Conservation (phyloP, 192 early-diverging fungal species). For the Entomortierella beljakovae region DNA sequence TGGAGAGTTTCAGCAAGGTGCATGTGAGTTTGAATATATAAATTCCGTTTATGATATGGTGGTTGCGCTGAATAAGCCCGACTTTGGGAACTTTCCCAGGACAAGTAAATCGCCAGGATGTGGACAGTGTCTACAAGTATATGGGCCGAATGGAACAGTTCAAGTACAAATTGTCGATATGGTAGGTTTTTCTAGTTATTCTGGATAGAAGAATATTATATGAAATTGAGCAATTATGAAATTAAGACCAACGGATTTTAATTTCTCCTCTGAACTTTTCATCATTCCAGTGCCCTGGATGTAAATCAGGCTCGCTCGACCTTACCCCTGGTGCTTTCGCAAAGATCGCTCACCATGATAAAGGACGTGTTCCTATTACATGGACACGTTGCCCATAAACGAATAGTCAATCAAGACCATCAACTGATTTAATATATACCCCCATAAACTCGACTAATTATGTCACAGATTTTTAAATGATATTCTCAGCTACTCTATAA, state of each 20-base stretch:
- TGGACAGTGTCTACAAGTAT: conserved; percentile 61
- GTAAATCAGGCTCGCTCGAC: conserved; percentile 53
- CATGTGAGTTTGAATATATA: conserved; percentile 37
- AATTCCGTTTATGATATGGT: conserved; percentile 28
- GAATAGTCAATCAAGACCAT: not conserved
- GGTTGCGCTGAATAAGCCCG: conserved; percentile 56
- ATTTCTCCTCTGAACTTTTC: not conserved
- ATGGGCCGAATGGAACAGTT: conserved; percentile 61
- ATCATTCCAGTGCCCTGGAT: conserved; percentile 47
- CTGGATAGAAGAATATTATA: not conserved
- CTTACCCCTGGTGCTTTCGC: conserved; percentile 48
- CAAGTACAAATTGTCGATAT: conserved; percentile 65
- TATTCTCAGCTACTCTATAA: no score
- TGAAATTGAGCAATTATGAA: not conserved
- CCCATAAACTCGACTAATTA: no score
- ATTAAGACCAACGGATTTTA: not conserved
- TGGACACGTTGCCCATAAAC: conserved; percentile 43
- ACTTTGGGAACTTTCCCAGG: conserved; percentile 59
- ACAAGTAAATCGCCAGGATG: conserved; percentile 61
- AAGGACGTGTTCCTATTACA: conserved; percentile 43
- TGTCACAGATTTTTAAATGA: no score
- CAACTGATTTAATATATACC: no score
- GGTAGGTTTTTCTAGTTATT: conserved; percentile 57
- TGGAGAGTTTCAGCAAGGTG: conserved; percentile 23
- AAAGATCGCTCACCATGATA: conserved; percentile 42